These are phyloP conservation scores for Fonsecaea pedrosoi DNA, from an alignment of 2,329 filamentous ascomycete genomes.

Conservation along the genomic window DNA sequence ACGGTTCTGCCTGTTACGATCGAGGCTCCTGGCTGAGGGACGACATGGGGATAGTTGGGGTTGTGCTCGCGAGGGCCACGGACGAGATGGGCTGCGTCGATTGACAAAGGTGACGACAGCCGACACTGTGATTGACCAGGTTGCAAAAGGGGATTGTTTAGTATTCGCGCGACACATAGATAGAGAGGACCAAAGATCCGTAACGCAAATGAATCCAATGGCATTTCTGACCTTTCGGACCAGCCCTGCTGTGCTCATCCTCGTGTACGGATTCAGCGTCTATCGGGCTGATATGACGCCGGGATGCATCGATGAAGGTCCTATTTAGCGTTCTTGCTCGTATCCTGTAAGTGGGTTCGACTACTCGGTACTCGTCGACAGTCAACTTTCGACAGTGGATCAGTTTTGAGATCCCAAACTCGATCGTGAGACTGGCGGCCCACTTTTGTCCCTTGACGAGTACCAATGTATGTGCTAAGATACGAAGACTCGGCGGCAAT, in stretches of 20 bases:
- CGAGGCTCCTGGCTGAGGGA: slow-evolving; percentile 1
- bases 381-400: too few species aligned
- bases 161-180: slow-evolving; percentile 19
- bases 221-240: slow-evolving; percentile 4
- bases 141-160: slow-evolving; percentile 17
- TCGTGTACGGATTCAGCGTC: too few species aligned
- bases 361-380: too few species aligned
- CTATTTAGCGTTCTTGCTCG: too few species aligned
- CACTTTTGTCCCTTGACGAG: too few species aligned
- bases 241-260: background rate
- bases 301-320: too few species aligned
- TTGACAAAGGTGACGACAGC: background rate
- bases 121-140: background rate
- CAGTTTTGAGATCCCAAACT: too few species aligned
- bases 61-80: background rate
- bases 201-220: slow-evolving; percentile 6
- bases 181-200: slow-evolving; percentile 12
- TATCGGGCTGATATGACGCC: too few species aligned
- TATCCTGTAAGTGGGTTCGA: too few species aligned
- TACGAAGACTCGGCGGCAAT: too few species aligned
- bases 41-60: background rate
- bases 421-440: too few species aligned
- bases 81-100: background rate
- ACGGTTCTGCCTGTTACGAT: slow-evolving; percentile 1
- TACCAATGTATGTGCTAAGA: too few species aligned